Conservation (phyloP, 768 basidiomycete species). For the Flagelloscypha sp. region DNA sequence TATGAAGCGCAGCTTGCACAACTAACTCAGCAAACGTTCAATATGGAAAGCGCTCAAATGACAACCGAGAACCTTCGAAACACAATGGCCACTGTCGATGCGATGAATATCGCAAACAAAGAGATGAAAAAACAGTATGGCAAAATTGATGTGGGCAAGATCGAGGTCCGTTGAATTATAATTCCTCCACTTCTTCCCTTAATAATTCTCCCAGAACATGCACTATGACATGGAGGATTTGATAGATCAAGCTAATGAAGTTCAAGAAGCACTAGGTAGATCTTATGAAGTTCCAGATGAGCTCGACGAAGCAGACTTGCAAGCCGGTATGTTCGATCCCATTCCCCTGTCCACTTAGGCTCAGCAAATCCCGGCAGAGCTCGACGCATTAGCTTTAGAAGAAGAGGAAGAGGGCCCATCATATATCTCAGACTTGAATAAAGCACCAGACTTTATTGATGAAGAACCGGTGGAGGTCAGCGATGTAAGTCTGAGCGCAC, state of each 20-base stretch:
- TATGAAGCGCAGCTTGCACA: constrained; percentile 90
- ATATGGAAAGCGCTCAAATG: constrained; percentile 94
- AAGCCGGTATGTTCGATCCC: constrained; percentile 63
- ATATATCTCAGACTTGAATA: constrained; percentile 81
- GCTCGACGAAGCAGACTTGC: constrained; percentile 92
- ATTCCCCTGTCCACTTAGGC: not conserved
- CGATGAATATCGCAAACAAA: constrained; percentile 93
- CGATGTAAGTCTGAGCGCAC: constrained; percentile 47
- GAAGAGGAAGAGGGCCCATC: constrained; percentile 86
- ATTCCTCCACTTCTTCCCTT: not conserved
- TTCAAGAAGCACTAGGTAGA: constrained; percentile 87
- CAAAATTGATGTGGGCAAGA: constrained; percentile 95
- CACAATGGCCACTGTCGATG: constrained; percentile 98
- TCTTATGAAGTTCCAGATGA: constrained; percentile 97
- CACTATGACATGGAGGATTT: constrained; percentile 99
- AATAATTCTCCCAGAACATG: constrained; percentile 52
- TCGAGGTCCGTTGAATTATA: constrained; percentile 60
- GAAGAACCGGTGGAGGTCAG: constrained; percentile 66
- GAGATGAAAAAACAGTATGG: constrained; percentile 96
- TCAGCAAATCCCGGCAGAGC: constrained; percentile 44
- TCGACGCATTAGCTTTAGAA: constrained; percentile 89
- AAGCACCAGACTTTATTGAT: constrained; percentile 89
- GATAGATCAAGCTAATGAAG: constrained; percentile 94
- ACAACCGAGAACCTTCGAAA: constrained; percentile 97
- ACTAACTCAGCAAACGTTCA: constrained; percentile 91